Evolutionary conservation across 139 green algal species (phyloP).

Genomic region (Dunaliella sp.): DNA sequence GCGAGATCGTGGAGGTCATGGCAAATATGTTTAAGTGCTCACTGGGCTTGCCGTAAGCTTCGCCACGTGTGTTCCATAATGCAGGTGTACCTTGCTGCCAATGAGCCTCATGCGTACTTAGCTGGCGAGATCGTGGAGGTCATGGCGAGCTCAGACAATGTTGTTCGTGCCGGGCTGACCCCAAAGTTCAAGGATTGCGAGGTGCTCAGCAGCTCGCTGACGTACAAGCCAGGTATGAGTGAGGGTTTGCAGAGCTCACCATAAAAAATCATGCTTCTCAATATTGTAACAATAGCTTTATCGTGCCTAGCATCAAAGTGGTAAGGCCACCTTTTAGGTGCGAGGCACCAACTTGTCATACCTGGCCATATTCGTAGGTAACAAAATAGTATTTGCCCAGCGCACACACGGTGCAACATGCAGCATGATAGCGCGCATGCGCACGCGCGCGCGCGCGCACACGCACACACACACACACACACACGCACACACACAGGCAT

Average conservation of each 20-base stretch:
- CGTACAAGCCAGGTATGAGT: slow-evolving; percentile 72
- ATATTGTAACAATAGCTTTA: slow-evolving; percentile 3
- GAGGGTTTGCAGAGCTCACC: neutral
- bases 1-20: slow-evolving; percentile 43
- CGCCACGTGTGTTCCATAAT: too few species aligned
- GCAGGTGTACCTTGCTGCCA: slow-evolving; percentile 83
- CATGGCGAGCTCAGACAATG: slow-evolving; percentile 97
- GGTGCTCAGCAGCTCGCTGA: slow-evolving; percentile 86
- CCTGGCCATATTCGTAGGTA: too few species aligned
- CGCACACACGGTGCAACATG: too few species aligned
- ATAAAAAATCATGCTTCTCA: neutral
- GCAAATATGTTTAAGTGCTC: too few species aligned
- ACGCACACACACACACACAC: too few species aligned
- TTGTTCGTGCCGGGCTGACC: slow-evolving; percentile 93
- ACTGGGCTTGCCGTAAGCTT: too few species aligned
- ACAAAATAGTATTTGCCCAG: too few species aligned
- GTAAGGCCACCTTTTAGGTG: neutral
- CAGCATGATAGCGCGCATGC: too few species aligned
- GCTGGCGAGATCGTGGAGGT: slow-evolving; percentile 81
- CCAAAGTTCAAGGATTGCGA: slow-evolving; percentile 88
- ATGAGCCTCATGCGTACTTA: slow-evolving; percentile 97
- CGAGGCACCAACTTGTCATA: neutral
- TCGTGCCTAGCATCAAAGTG: neutral
- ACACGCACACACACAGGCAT: slow-evolving; percentile 23
- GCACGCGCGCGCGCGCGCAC: too few species aligned